phyloP scores from a whole-genome alignment of 169 alveolate species.

The Miamiensis avidus region DNA sequence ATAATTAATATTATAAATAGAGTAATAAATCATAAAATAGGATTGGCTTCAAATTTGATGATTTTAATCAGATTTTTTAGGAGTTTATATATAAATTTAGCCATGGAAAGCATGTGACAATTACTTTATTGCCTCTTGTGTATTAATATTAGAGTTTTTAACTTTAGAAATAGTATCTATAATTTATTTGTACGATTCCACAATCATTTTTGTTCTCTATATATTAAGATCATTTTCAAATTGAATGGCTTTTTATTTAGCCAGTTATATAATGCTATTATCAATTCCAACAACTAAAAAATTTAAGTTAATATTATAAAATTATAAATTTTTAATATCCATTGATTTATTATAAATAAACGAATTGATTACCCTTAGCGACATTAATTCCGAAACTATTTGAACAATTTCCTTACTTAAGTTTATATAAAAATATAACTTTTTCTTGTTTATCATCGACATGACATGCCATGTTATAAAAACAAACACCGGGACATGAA shows the following conservation, averaged over 20 bases:
- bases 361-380: conserved; percentile 88
- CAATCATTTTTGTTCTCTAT: background rate
- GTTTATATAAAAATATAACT: conserved; percentile 92
- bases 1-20: no score
- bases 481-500: conserved; percentile 49
- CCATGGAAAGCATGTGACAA: no score
- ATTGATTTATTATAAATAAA: background rate
- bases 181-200: no score
- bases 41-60: no score
- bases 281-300: conserved; percentile 42
- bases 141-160: no score
- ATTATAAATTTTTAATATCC: conserved; percentile 3
- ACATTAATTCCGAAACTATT: conserved; percentile 97
- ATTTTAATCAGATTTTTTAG: no score
- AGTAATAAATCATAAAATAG: no score
- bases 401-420: conserved; percentile 94
- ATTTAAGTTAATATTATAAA: conserved; percentile 24
- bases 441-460: conserved; percentile 73
- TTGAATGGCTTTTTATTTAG: conserved; percentile 23
- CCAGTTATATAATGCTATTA: conserved; percentile 17
- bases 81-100: no score
- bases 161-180: no score
- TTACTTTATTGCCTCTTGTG: no score
- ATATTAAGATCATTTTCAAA: conserved; percentile 17
- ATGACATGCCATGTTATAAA: conserved; percentile 89